Conservation (phyloP, 2,329 filamentous ascomycete genomes). For the Nemania serpens region DNA sequence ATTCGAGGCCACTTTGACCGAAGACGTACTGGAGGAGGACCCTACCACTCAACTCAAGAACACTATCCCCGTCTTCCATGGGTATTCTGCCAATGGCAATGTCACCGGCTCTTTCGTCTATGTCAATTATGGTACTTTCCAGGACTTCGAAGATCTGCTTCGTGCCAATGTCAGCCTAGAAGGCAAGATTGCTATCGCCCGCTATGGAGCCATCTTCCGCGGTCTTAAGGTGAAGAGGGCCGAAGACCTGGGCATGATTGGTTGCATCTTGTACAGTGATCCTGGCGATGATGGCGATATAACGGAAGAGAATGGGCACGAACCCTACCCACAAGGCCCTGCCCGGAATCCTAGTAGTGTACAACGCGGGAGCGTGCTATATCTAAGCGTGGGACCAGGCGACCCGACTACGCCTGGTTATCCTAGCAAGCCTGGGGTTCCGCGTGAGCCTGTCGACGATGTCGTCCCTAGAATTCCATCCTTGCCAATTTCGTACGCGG, state of each 20-base stretch:
- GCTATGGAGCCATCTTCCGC: constrained; percentile 85
- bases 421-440: constrained; percentile 86
- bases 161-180: constrained; percentile 74
- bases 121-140: constrained; percentile 87
- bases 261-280: constrained; percentile 83
- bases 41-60: constrained; percentile 73
- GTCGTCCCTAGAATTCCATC: constrained; percentile 86
- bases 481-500: constrained; percentile 84
- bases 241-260: constrained; percentile 86
- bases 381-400: constrained; percentile 70
- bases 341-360: constrained; percentile 87
- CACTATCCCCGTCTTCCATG: constrained; percentile 88
- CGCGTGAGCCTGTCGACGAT: constrained; percentile 70
- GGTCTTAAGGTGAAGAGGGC: constrained; percentile 92
- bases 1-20: constrained; percentile 81
- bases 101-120: constrained; percentile 87
- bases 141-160: constrained; percentile 82
- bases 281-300: constrained; percentile 85
- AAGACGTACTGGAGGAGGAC: constrained; percentile 85
- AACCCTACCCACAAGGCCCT: constrained; percentile 81
- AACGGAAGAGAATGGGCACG: constrained; percentile 80
- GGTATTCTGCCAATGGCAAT: constrained; percentile 90
- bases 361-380: constrained; percentile 85
- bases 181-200: constrained; percentile 85
- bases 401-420: constrained; percentile 94